Evolutionary conservation across 371 early-diverging fungal species (phyloP).

Genomic region (Actinomortierella wolfii): DNA sequence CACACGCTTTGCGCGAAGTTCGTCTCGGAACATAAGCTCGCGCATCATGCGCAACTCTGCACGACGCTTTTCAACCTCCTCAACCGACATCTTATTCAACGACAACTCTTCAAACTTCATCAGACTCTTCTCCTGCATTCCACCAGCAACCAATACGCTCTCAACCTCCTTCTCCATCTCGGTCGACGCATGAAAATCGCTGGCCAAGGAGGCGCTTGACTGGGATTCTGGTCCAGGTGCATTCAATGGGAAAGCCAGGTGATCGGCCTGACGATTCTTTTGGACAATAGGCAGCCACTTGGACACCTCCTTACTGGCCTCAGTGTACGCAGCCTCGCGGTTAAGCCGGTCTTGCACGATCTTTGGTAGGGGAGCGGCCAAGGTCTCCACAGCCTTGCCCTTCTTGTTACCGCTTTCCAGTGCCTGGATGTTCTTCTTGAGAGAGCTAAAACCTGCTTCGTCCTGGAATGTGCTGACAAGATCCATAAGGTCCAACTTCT

Average conservation of each 20-base stretch:
- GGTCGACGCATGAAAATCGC: conserved; percentile 62
- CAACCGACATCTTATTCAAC: conserved; percentile 76
- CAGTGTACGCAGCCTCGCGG: conserved; percentile 82
- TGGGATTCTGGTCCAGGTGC: conserved; percentile 44
- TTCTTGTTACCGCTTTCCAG: conserved; percentile 59
- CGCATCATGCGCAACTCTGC: conserved; percentile 89
- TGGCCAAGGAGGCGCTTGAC: conserved; percentile 65
- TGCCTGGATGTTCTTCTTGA: conserved; percentile 66
- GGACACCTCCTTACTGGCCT: conserved; percentile 77
- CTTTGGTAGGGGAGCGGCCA: conserved; percentile 83
- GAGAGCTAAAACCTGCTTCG: conserved; percentile 58
- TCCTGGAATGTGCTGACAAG: conserved; percentile 71
- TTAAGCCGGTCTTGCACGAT: conserved; percentile 83
- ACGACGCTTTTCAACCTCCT: conserved; percentile 76
- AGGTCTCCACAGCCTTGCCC: conserved; percentile 54
- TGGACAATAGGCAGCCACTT: conserved; percentile 88
- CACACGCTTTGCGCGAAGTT: conserved; percentile 87
- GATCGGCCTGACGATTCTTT: conserved; percentile 85
- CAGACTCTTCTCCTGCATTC: conserved; percentile 79
- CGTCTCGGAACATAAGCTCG: conserved; percentile 91
- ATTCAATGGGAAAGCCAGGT: conserved; percentile 76
- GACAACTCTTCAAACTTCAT: conserved; percentile 85
- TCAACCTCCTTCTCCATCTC: conserved; percentile 85
- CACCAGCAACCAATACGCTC: conserved; percentile 66
- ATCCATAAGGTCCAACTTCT: conserved; percentile 76